These are phyloP conservation scores for Candida sphagnicola DNA, from an alignment of 805 yeast genomes.

Conservation along the genomic window DNA sequence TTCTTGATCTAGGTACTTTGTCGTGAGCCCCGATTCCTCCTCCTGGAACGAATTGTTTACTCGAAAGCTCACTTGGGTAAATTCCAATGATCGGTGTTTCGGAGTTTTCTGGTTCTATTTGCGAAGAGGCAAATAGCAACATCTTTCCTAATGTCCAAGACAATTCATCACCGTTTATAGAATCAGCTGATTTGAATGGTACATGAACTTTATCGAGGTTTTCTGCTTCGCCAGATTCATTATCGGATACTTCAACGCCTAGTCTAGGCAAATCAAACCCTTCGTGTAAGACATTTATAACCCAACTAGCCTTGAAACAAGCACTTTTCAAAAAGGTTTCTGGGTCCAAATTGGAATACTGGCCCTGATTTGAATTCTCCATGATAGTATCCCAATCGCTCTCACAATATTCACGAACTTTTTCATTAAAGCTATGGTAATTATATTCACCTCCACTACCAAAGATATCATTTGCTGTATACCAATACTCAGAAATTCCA, in stretches of 20 bases:
- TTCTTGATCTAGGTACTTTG: conserved; percentile 3
- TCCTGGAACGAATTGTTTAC: conserved; percentile 29
- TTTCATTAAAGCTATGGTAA: conserved; percentile 61
- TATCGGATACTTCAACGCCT: conserved; percentile 44
- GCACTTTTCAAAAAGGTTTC: conserved; percentile 57
- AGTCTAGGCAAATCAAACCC: conserved; percentile 85
- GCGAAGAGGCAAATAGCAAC: conserved; percentile 74
- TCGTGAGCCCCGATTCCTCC: conserved; percentile 17
- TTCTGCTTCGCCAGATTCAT: conserved; percentile 25
- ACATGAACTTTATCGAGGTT: conserved; percentile 32
- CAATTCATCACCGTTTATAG: conserved; percentile 77
- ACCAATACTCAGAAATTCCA: conserved; percentile 97
- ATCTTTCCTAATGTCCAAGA: conserved; percentile 96
- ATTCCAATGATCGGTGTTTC: conserved; percentile 32
- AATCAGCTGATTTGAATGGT: conserved; percentile 79
- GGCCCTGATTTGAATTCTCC: conserved; percentile 48
- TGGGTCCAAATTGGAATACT: conserved; percentile 54
- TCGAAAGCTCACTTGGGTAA: conserved; percentile 36
- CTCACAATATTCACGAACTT: conserved; percentile 70
- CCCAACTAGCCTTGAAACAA: conserved; percentile 96
- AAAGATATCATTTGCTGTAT: conserved; percentile 89
- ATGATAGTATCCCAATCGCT: conserved; percentile 62
- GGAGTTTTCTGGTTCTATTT: conserved; percentile 31
- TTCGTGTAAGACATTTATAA: conserved; percentile 80
- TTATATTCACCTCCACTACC: conserved; percentile 86